Conservation (phyloP, 257 asterid genomes). For the Solanum lycopersicoides region DNA sequence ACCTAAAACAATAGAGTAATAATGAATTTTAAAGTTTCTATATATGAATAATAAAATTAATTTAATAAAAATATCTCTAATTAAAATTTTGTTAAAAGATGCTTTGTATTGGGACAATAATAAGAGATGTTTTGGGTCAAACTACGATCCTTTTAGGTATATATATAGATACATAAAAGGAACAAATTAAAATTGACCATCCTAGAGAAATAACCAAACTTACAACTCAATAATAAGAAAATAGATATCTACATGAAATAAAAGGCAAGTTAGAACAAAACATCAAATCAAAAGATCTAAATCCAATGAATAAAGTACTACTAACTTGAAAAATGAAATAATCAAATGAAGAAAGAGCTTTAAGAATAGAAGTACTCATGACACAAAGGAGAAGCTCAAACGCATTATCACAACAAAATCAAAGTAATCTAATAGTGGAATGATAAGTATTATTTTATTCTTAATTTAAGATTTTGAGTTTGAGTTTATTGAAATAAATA, state of each 20-base stretch:
- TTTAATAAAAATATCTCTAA: not conserved
- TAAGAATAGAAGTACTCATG: not conserved
- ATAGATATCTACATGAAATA: not conserved
- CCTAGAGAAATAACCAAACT: not conserved
- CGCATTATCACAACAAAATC: not conserved
- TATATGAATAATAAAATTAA: no score
- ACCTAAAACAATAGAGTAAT: not conserved
- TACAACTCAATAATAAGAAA: not conserved
- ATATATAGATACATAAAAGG: not conserved
- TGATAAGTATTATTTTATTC: no score
- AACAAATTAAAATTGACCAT: not conserved
- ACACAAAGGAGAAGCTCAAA: not conserved
- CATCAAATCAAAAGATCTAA: not conserved
- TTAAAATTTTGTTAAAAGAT: no score
- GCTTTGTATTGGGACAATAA: not conserved
- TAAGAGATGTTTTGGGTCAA: no score
- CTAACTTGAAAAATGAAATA: not conserved
- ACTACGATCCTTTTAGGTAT: not conserved
- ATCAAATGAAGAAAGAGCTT: not conserved
- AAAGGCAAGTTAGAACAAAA: not conserved
- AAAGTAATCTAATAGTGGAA: not conserved
- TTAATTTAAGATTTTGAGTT: no score
- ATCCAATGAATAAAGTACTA: not conserved
- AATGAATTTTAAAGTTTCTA: not conserved
- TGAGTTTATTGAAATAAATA: not conserved